Conservation (phyloP, 257 asterid genomes). For the Solanum arcanum region DNA sequence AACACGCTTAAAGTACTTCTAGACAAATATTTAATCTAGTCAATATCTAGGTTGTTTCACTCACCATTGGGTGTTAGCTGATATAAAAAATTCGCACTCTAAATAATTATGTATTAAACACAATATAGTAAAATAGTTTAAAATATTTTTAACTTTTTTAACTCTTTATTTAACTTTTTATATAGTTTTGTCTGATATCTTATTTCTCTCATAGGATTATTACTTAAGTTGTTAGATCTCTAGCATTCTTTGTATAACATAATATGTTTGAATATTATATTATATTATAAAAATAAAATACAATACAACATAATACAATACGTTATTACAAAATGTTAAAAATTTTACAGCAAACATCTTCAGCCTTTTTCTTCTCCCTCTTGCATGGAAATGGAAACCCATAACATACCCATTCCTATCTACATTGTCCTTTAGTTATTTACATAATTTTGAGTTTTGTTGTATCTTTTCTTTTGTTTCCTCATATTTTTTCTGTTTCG, state of each 20-base stretch:
- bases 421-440: constrained; percentile 9
- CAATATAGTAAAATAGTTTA: fast-evolving
- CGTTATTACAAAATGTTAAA: background rate
- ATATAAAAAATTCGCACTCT: fast-evolving
- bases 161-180: background rate
- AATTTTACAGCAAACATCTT: background rate
- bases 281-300: background rate
- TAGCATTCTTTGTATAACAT: background rate
- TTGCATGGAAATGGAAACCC: constrained; percentile 29
- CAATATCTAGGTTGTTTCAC: too few relatives aligned
- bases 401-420: constrained; percentile 34
- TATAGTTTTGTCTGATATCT: background rate
- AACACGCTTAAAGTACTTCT: too few relatives aligned
- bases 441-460: background rate
- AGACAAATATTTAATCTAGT: background rate
- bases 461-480: background rate
- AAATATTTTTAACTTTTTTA: too few relatives aligned
- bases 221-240: background rate
- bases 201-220: background rate
- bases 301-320: background rate
- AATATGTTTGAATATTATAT: background rate
- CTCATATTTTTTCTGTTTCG: background rate
- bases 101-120: too few relatives aligned
- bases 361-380: background rate
- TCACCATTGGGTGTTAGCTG: background rate